Evolutionary conservation across 1,284 basidiomycete genomes (phyloP).

Genomic region (Boletus nobilissimus): DNA sequence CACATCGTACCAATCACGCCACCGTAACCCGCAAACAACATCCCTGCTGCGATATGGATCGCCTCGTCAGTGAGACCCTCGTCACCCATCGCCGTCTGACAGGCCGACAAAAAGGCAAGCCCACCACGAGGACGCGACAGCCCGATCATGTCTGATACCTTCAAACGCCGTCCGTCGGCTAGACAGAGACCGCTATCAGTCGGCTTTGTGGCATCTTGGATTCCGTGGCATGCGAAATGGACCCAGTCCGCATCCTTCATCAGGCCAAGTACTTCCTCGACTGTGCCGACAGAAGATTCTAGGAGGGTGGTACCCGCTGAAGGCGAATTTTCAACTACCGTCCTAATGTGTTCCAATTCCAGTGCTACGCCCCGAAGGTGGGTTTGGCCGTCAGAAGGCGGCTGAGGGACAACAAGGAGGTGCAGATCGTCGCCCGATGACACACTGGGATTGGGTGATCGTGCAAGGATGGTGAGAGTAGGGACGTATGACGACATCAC

Average conservation of each 20-base stretch:
- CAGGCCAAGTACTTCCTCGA: conserved; percentile 17
- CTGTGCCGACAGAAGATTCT: conserved; percentile 17
- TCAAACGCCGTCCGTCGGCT: background rate
- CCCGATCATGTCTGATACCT: background rate
- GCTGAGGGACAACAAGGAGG: background rate
- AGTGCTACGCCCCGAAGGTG: background rate
- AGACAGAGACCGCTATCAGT: conserved; percentile 7
- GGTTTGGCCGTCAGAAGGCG: background rate
- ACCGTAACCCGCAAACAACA: background rate
- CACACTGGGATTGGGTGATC: background rate
- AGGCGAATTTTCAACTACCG: background rate
- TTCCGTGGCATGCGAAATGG: no score
- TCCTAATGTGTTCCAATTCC: conserved; percentile 20
- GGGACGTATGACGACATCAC: no score
- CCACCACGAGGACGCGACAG: conserved; percentile 9
- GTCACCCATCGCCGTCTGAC: conserved; percentile 27
- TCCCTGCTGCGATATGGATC: conserved; percentile 1
- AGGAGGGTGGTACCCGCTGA: background rate
- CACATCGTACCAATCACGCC: background rate
- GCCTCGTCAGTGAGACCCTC: conserved; percentile 17
- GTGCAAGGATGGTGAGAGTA: background rate
- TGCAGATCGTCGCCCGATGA: background rate
- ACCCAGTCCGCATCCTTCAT: conserved; percentile 24
- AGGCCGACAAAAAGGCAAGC: conserved; percentile 27
- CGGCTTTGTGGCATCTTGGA: conserved; percentile 24